Conservation (phyloP, 2,329 filamentous ascomycete genomes). For the Pseudogymnoascus sp. region DNA sequence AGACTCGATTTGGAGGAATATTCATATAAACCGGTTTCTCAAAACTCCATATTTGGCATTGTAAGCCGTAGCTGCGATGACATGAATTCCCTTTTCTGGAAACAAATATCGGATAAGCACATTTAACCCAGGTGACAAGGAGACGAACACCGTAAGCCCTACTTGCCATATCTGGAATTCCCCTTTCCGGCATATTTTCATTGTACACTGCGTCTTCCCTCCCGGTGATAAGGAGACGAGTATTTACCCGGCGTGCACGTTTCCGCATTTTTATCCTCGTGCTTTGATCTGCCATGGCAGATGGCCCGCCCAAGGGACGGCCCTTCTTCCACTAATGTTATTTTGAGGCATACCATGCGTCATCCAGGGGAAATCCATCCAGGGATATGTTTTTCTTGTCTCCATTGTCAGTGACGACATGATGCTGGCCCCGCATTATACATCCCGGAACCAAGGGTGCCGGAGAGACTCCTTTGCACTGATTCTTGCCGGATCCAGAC, state of each 20-base stretch:
- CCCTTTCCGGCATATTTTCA: no score
- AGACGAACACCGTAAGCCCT: no score
- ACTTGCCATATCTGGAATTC: no score
- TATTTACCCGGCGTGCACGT: neutral
- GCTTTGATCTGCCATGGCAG: neutral
- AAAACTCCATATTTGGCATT: neutral
- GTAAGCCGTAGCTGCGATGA: neutral
- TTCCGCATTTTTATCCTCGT: neutral
- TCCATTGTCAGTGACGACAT: neutral
- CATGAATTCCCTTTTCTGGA: neutral
- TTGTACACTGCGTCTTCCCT: no score
- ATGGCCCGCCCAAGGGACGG: neutral
- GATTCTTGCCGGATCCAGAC: conserved; percentile 34
- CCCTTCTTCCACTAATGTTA: neutral
- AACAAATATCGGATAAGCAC: neutral
- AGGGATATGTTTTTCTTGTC: neutral
- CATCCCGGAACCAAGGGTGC: conserved; percentile 26
- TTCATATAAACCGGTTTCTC: neutral
- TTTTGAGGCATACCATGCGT: neutral
- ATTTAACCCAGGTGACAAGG: no score
- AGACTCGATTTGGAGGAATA: neutral
- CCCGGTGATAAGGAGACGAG: neutral
- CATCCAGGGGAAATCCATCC: neutral
- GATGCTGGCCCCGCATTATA: conserved; percentile 17
- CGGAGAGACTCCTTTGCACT: conserved; percentile 34